Conservation (phyloP, 192 early-diverging fungal genomes). For the Coemansia aciculifera region DNA sequence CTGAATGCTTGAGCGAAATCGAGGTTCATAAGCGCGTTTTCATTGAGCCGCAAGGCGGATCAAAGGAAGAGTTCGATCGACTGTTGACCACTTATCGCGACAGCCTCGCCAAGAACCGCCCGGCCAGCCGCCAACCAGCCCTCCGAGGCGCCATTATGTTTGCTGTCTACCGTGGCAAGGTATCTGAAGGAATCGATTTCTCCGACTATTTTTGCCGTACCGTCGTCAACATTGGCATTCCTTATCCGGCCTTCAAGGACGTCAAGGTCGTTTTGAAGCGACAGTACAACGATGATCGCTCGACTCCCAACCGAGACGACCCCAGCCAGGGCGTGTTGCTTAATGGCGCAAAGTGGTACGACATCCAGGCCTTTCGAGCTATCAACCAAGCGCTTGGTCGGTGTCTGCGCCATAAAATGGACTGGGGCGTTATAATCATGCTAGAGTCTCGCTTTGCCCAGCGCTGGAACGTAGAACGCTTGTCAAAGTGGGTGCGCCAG, state of each 20-base stretch:
- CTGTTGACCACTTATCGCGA: slow-evolving; percentile 33
- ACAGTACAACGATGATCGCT: slow-evolving; percentile 51
- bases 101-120: slow-evolving; percentile 25
- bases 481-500: slow-evolving; percentile 57
- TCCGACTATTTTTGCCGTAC: slow-evolving; percentile 51
- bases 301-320: not conserved
- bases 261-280: slow-evolving; percentile 56
- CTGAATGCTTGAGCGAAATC: slow-evolving; percentile 25
- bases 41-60: slow-evolving; percentile 42
- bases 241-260: slow-evolving; percentile 56
- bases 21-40: slow-evolving; percentile 36
- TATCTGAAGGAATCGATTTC: slow-evolving; percentile 56
- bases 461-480: slow-evolving; percentile 20
- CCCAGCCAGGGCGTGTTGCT: slow-evolving; percentile 16
- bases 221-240: slow-evolving; percentile 60
- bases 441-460: slow-evolving; percentile 56
- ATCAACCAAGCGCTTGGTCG: slow-evolving; percentile 63
- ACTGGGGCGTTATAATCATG: slow-evolving; percentile 66
- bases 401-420: slow-evolving; percentile 58
- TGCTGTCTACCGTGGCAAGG: slow-evolving; percentile 58
- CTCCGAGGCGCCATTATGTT: slow-evolving; percentile 45
- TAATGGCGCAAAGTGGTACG: slow-evolving; percentile 58
- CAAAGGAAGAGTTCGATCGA: slow-evolving; percentile 46
- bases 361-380: slow-evolving; percentile 61
- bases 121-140: slow-evolving; percentile 2